Evolutionary conservation across 106 monocot species (phyloP).

Genomic region (Triglochin maritima): DNA sequence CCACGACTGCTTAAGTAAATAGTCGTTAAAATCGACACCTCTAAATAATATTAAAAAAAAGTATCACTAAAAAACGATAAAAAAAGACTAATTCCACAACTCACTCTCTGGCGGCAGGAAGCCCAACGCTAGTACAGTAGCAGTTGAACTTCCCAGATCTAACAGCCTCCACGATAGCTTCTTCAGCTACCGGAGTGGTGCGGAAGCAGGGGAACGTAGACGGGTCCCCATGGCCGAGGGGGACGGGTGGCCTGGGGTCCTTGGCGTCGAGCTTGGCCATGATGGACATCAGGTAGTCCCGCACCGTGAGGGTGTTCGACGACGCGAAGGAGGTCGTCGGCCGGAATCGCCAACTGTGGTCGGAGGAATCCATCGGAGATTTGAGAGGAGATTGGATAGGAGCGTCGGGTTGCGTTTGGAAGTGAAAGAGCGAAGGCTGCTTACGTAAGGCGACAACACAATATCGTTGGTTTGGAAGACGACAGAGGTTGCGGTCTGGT

Average conservation of each 20-base stretch:
- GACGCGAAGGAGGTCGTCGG: no score
- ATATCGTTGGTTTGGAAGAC: no score
- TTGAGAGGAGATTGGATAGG: no score
- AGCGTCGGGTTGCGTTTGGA: no score
- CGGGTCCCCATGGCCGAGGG: slow-evolving; percentile 63
- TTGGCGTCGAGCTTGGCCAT: slow-evolving; percentile 9
- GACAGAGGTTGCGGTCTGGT: no score
- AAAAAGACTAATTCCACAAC: background rate
- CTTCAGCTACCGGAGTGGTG: slow-evolving; percentile 37
- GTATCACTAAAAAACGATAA: background rate
- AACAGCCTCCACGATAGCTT: slow-evolving; percentile 36
- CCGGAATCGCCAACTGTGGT: no score
- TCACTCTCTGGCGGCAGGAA: slow-evolving; percentile 30
- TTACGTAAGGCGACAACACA: no score
- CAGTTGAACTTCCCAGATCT: slow-evolving; percentile 40
- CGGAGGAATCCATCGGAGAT: no score
- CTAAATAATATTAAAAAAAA: background rate
- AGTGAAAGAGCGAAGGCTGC: no score
- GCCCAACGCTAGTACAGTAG: slow-evolving; percentile 25
- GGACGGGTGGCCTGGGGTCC: slow-evolving; percentile 21
- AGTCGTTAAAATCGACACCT: no score
- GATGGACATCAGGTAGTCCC: no score
- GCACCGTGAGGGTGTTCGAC: no score
- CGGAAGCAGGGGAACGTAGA: slow-evolving; percentile 57
- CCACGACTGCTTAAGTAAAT: background rate